Evolutionary conservation across 2,329 filamentous ascomycete species (phyloP).

Genomic region (Fusarium nisikadoi): DNA sequence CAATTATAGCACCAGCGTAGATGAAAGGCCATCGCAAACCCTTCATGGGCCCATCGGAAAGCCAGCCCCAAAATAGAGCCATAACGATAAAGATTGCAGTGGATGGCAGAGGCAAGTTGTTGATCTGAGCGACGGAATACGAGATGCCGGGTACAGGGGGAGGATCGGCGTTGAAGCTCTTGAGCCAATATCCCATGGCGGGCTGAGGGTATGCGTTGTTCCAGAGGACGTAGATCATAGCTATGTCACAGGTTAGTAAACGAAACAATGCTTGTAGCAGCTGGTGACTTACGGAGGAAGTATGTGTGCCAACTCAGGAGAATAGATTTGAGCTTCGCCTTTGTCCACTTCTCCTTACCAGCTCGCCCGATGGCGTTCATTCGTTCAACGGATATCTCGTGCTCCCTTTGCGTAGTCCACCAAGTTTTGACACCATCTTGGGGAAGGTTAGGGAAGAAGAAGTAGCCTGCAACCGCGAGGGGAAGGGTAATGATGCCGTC

Average conservation of each 20-base stretch:
- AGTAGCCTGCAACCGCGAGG: slow-evolving; percentile 35
- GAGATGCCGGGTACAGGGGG: neutral
- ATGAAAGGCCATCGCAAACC: slow-evolving; percentile 33
- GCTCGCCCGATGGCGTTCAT: slow-evolving; percentile 21
- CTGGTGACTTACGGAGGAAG: slow-evolving; percentile 1
- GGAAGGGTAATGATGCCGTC: slow-evolving; percentile 47
- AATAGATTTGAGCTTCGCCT: slow-evolving; percentile 20
- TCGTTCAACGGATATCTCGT: slow-evolving; percentile 33
- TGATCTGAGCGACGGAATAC: slow-evolving; percentile 3
- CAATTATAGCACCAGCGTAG: slow-evolving; percentile 24
- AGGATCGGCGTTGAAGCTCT: slow-evolving; percentile 1
- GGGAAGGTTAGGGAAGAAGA: slow-evolving; percentile 44
- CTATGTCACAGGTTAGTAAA: neutral
- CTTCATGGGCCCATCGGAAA: slow-evolving; percentile 29
- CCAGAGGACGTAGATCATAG: slow-evolving; percentile 9
- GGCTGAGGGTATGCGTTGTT: neutral
- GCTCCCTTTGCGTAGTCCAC: slow-evolving; percentile 42
- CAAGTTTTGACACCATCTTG: slow-evolving; percentile 36
- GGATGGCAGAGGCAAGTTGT: slow-evolving; percentile 22
- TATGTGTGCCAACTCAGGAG: slow-evolving; percentile 35
- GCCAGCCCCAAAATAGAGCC: slow-evolving; percentile 29
- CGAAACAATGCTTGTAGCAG: accelerated
- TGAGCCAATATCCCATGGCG: slow-evolving; percentile 10
- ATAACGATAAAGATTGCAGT: slow-evolving; percentile 34
- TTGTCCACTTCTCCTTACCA: slow-evolving; percentile 33